Conservation (phyloP, 345 rosid species). For the Pseudoturritis turrita region DNA sequence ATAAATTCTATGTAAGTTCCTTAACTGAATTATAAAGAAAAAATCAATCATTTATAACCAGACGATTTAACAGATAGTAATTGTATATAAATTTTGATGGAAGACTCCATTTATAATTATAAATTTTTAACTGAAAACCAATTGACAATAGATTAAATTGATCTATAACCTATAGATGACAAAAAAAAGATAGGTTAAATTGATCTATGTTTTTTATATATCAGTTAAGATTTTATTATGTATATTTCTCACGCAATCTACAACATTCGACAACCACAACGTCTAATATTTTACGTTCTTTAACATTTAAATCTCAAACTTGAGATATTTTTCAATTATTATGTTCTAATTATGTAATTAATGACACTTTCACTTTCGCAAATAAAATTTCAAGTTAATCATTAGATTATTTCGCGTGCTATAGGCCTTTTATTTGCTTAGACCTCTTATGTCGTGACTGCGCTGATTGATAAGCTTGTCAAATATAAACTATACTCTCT, state of each 20-base stretch:
- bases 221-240: too few relatives aligned
- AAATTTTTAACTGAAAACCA: too few relatives aligned
- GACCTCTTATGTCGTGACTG: background rate
- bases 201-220: too few relatives aligned
- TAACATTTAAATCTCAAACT: background rate
- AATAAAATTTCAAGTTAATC: background rate
- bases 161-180: too few relatives aligned
- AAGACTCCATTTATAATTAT: too few relatives aligned
- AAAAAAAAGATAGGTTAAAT: too few relatives aligned
- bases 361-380: background rate
- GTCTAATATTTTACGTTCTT: background rate
- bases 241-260: too few relatives aligned
- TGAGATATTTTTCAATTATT: background rate
- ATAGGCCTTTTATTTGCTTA: background rate
- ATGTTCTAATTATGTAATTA: background rate
- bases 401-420: conserved; percentile 1
- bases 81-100: background rate
- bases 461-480: background rate
- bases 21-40: too few relatives aligned
- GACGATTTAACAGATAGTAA: background rate
- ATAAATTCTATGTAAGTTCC: too few relatives aligned
- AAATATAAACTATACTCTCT: too few relatives aligned
- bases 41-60: background rate
- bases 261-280: background rate
- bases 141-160: too few relatives aligned